Evolutionary conservation across 495 filamentous ascomycete genomes (phyloP).

Genomic region (Aspergillus funiculosus): DNA sequence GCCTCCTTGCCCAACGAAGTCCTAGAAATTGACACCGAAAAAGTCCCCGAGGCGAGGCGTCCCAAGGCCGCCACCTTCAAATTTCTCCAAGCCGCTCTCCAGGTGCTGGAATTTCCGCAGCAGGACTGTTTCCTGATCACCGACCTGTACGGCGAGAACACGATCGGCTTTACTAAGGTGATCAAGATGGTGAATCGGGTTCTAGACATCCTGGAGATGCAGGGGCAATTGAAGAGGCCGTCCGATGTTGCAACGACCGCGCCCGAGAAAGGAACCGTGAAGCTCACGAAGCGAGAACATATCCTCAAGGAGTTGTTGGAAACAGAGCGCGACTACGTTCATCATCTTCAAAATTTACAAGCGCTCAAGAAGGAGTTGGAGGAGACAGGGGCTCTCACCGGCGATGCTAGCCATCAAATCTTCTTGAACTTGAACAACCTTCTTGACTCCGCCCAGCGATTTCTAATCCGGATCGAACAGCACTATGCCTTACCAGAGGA

Average conservation of each 20-base stretch:
- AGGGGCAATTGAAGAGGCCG: slow-evolving; percentile 58
- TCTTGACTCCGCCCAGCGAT: slow-evolving; percentile 89
- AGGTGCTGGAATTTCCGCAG: slow-evolving; percentile 67
- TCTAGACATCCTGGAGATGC: slow-evolving; percentile 73
- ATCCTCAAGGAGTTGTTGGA: slow-evolving; percentile 85
- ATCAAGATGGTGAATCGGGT: slow-evolving; percentile 81
- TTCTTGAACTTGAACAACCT: slow-evolving; percentile 94
- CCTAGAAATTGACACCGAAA: slow-evolving; percentile 57
- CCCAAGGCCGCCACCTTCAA: slow-evolving; percentile 67
- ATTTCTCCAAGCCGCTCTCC: slow-evolving; percentile 62
- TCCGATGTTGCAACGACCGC: slow-evolving; percentile 42
- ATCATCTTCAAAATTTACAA: slow-evolving; percentile 90
- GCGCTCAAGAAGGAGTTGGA: slow-evolving; percentile 87
- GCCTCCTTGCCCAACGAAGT: slow-evolving; percentile 58
- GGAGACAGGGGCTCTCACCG: slow-evolving; percentile 77
- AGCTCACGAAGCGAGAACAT: slow-evolving; percentile 76
- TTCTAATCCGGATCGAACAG: slow-evolving; percentile 91
- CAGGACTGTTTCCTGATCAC: slow-evolving; percentile 86
- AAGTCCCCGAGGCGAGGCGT: slow-evolving; percentile 56
- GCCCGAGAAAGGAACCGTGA: slow-evolving; percentile 38
- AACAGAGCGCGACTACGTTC: slow-evolving; percentile 97
- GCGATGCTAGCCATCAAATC: slow-evolving; percentile 88
- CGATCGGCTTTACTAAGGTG: slow-evolving; percentile 96
- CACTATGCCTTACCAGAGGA: slow-evolving; percentile 75
- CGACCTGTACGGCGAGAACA: slow-evolving; percentile 89